Percentiles rank a stretch among this genome's conserved stretches.
phyloP scores from a whole-genome alignment of 805 yeast species.

The Candida alai region DNA sequence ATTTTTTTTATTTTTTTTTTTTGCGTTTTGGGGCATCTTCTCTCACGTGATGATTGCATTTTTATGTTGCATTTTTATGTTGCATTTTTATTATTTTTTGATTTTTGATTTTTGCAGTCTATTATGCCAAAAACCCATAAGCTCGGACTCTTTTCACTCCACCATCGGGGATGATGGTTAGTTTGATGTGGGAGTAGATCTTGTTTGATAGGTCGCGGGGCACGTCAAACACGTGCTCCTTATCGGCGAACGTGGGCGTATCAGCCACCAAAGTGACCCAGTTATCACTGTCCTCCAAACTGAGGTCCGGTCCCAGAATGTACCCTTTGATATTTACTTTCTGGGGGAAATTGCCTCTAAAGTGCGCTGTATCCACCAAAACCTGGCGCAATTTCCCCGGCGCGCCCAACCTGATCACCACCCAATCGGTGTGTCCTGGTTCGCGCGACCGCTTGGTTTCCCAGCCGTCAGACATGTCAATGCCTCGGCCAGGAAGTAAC shows the following conservation, averaged over 20 bases:
- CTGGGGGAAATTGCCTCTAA: constrained; percentile 93
- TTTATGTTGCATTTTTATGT: no score
- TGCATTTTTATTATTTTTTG: no score
- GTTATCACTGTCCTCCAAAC: constrained; percentile 34
- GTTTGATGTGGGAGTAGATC: constrained; percentile 62
- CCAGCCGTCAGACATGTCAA: constrained; percentile 98
- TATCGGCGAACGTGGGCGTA: constrained; percentile 77
- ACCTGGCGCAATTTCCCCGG: constrained; percentile 52
- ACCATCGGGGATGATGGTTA: constrained; percentile 92
- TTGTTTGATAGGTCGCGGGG: constrained; percentile 12
- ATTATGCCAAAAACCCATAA: no score
- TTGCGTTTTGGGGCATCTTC: no score
- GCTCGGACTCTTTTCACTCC: constrained; percentile 91
- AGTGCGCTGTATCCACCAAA: constrained; percentile 88
- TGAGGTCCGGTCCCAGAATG: constrained; percentile 26
- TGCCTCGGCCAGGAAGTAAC: constrained; percentile 89
- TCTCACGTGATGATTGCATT: no score
- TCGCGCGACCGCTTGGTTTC: constrained; percentile 87
- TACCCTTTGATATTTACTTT: constrained; percentile 66
- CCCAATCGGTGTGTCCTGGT: constrained; percentile 91
- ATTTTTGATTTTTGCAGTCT: no score
- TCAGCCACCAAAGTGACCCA: constrained; percentile 70
- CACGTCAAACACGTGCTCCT: constrained; percentile 60
- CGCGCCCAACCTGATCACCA: constrained; percentile 73
- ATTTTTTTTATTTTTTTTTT: constrained; percentile 1